Evolutionary conservation across 1,139 yeast genomes (phyloP).

Genomic region (Pichia sp.): DNA sequence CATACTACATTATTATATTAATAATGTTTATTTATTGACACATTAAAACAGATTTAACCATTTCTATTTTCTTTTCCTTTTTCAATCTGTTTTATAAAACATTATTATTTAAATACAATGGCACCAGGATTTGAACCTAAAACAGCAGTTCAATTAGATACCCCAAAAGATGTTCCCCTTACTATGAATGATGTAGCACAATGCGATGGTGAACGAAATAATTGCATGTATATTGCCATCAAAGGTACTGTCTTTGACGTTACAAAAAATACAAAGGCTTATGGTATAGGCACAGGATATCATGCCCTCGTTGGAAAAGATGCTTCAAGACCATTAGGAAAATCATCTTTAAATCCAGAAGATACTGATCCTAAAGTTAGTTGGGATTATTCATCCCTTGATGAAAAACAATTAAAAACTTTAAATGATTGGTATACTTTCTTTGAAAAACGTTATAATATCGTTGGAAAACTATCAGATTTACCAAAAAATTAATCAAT

Average conservation of each 20-base stretch:
- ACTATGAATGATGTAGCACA: slow-evolving; percentile 8
- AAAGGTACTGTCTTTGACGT: slow-evolving; percentile 78
- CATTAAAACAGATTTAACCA: too few species aligned
- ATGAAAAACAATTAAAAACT: slow-evolving; percentile 43
- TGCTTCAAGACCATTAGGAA: slow-evolving; percentile 64
- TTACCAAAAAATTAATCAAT: slow-evolving; percentile 15
- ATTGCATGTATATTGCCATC: slow-evolving; percentile 56
- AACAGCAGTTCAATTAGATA: slow-evolving; percentile 40
- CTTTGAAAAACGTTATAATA: slow-evolving; percentile 44
- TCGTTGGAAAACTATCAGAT: slow-evolving; percentile 34
- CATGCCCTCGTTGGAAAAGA: slow-evolving; percentile 72
- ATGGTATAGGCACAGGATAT: slow-evolving; percentile 74
- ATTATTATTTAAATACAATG: not conserved
- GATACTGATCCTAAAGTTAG: slow-evolving; percentile 36
- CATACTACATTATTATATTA: too few species aligned
- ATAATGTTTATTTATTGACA: too few species aligned
- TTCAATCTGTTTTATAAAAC: too few species aligned
- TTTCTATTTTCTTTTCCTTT: too few species aligned
- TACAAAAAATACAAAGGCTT: slow-evolving; percentile 52
- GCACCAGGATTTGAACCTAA: slow-evolving; percentile 39
- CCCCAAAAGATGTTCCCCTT: slow-evolving; percentile 38
- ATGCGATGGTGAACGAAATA: slow-evolving; percentile 14
- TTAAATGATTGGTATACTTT: slow-evolving; percentile 56
- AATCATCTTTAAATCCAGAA: slow-evolving; percentile 43
- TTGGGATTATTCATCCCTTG: slow-evolving; percentile 46